Conservation (phyloP, 257 asterid genomes). For the Solanum pinnatisectum region DNA sequence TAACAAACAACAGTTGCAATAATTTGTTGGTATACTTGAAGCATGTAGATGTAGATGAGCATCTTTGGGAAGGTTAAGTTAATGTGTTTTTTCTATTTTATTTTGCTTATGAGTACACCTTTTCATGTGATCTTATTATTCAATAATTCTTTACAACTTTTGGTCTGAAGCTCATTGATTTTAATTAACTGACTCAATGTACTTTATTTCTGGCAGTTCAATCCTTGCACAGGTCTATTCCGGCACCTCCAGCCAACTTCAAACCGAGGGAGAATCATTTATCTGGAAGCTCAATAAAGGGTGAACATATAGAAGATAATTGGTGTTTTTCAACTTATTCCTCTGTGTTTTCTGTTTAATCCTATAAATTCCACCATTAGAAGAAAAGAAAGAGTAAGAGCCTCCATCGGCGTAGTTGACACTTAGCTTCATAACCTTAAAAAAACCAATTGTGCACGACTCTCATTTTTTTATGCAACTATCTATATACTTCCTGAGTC, state of each 20-base stretch:
- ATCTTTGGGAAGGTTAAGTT: background rate
- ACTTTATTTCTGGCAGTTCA: conserved; percentile 26
- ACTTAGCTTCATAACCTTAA: background rate
- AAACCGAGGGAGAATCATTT: conserved; percentile 69
- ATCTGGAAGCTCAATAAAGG: conserved; percentile 7
- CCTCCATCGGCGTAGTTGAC: background rate
- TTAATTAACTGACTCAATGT: background rate
- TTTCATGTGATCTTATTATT: background rate
- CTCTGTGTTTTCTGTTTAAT: background rate
- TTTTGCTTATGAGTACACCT: background rate
- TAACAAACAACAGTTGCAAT: background rate
- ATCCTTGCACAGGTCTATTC: conserved; percentile 58
- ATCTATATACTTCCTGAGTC: background rate
- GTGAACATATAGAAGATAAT: background rate
- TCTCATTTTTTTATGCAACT: background rate
- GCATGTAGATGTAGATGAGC: background rate
- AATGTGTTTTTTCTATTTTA: too few species aligned
- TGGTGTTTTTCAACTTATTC: background rate
- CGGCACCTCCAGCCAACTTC: conserved; percentile 61
- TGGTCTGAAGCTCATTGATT: background rate
- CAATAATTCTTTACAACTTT: background rate
- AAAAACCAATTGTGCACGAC: background rate
- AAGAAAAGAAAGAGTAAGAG: background rate
- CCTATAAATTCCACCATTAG: background rate
- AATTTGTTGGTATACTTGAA: background rate